These are phyloP conservation scores for Arthrobotrys iridis DNA, from an alignment of 2,329 filamentous ascomycete species.

Conservation along the genomic window DNA sequence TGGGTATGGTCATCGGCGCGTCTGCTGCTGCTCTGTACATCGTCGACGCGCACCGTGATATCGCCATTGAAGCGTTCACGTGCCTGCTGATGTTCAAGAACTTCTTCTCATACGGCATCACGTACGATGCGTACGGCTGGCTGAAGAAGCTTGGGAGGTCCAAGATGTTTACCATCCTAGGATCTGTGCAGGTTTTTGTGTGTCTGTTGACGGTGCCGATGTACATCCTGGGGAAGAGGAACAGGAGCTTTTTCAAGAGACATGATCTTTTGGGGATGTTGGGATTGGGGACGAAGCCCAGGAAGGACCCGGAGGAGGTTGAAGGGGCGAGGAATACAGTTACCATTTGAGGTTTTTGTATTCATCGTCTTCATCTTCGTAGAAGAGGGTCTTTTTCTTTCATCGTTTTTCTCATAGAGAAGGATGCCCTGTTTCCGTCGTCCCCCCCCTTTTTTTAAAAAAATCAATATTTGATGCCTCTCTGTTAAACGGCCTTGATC, in stretches of 20 bases:
- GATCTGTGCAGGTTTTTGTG: constrained; percentile 78
- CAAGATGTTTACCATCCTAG: constrained; percentile 75
- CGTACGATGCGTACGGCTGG: constrained; percentile 87
- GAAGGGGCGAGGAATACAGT: background rate
- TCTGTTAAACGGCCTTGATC: background rate
- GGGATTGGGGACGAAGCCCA: constrained; percentile 58
- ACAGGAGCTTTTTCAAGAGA: constrained; percentile 78
- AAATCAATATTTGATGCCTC: constrained; percentile 7
- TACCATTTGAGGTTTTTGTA: constrained; percentile 8
- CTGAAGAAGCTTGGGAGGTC: constrained; percentile 72
- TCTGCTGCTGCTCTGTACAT: constrained; percentile 88
- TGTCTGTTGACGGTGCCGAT: constrained; percentile 79
- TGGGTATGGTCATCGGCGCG: constrained; percentile 90
- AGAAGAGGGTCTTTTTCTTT: background rate
- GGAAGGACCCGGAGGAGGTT: constrained; percentile 10
- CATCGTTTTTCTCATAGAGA: background rate
- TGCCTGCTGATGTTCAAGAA: constrained; percentile 94
- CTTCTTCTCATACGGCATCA: constrained; percentile 86
- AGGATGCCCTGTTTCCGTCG: background rate
- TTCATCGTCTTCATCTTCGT: background rate
- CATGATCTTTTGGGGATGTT: constrained; percentile 73
- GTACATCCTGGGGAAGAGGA: constrained; percentile 73
- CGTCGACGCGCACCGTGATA: constrained; percentile 90
- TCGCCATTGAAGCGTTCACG: constrained; percentile 88
- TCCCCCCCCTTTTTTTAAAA: constrained; percentile 18